Percentiles rank a stretch among this genome's conserved stretches.
These are phyloP conservation scores for Boletus bicolor DNA, from an alignment of 768 basidiomycete species.

Conservation along the genomic window DNA sequence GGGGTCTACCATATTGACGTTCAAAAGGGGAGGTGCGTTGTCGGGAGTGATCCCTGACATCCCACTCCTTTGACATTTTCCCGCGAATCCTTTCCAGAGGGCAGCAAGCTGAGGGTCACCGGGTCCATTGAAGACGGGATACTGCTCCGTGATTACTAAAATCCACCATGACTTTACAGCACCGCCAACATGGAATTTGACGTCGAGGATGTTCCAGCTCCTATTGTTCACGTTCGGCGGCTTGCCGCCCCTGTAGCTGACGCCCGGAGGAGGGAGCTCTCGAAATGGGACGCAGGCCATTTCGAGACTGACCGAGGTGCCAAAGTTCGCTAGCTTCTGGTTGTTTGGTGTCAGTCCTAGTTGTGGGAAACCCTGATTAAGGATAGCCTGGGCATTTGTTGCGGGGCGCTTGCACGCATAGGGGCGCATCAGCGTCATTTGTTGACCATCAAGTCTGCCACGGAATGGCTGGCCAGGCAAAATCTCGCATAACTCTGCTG, in stretches of 20 bases:
- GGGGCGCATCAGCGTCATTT: slow-evolving; percentile 69
- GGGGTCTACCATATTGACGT: slow-evolving; percentile 12
- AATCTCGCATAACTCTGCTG: slow-evolving; percentile 72
- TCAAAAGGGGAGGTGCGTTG: slow-evolving; percentile 37
- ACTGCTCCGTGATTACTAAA: slow-evolving; percentile 56
- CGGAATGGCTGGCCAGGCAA: slow-evolving; percentile 55
- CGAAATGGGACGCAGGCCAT: slow-evolving; percentile 68
- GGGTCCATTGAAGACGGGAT: slow-evolving; percentile 36
- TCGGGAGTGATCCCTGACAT: slow-evolving; percentile 56
- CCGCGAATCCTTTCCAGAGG: slow-evolving; percentile 51
- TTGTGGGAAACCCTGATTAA: slow-evolving; percentile 51
- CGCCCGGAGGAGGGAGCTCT: slow-evolving; percentile 54
- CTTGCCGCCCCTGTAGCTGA: slow-evolving; percentile 51
- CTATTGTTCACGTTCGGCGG: slow-evolving; percentile 49
- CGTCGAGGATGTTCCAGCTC: slow-evolving; percentile 74
- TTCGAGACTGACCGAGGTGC: slow-evolving; percentile 48
- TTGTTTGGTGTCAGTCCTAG: slow-evolving; percentile 49
- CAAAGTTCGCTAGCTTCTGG: slow-evolving; percentile 52
- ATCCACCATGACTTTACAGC: slow-evolving; percentile 61
- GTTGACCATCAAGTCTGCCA: slow-evolving; percentile 55
- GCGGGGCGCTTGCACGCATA: slow-evolving; percentile 62
- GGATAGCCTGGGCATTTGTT: slow-evolving; percentile 56
- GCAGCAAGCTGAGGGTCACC: slow-evolving; percentile 26
- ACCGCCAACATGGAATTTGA: slow-evolving; percentile 61
- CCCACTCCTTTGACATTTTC: slow-evolving; percentile 58